Base-by-base conservation (phyloP, 768 basidiomycete species). In the Lyophyllum semitale region DNA sequence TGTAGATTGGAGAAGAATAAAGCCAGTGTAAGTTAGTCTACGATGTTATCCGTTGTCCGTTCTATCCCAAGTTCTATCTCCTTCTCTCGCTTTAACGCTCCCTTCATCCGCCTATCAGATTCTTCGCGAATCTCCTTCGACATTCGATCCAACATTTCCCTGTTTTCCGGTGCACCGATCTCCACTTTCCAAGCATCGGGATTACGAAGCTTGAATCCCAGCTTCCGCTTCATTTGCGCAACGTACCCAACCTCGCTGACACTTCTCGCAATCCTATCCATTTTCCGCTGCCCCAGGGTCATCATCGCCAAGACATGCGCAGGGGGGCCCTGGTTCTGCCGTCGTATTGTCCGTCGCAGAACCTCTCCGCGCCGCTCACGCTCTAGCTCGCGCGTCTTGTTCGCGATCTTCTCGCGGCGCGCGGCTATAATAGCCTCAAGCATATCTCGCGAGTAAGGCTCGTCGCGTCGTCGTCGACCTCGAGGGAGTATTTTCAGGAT, bases 221-320 rank as follows among this genome's bases (percentile, higher is more conserved):
- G 66, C 54, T 63, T 69, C 54, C 71, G 71, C 73, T 92, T 93
- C 47, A 86, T 74, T 63, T 69, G 62, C n/a, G 81, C 90, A 2
- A 84, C 79, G 66, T 90, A 92, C 13, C 91, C 91, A 0, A 81
- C 88, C 66, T 87, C 84, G 51, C 85, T 79, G 2, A 82, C 74
- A 35, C 75, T 77, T 33, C 83, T 69, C 48, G 77, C 74, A 4
- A 87, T 69, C 57, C 68, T 71, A 58, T 91, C 88, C 66, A 74
- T 65, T 48, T 66, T 69, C 54, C 74, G 76, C 54, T 79, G 68
- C 59, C 76, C 63, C 1, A 75, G 71, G 0, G 80, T 73, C 84
- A 91, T 84, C 54, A 63, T 71, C 20, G 66, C 68, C 2, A 84
- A 72, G 3, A 88, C 59, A 59, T 84, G 84, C 0, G 88, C 82